Evolutionary conservation across 352 stramenopile species (phyloP).

Genomic region (Pythium insidiosum): DNA sequence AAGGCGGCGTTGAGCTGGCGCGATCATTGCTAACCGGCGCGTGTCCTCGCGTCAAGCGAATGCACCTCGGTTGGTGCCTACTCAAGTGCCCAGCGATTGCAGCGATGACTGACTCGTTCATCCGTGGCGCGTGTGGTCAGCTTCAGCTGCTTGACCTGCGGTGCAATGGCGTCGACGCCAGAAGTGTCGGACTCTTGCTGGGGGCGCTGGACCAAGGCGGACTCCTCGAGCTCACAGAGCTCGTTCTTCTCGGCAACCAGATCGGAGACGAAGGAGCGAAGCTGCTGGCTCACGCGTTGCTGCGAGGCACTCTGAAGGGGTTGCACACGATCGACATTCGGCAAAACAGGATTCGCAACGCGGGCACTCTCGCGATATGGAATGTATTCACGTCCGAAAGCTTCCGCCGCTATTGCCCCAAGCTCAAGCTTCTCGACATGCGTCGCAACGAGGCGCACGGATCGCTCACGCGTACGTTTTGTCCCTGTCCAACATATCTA

Average conservation of each 20-base stretch:
- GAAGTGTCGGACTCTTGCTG: conserved; percentile 26
- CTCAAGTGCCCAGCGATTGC: conserved; percentile 48
- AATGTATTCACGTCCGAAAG: conserved; percentile 56
- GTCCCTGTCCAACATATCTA: conserved; percentile 40
- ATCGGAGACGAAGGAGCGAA: conserved; percentile 53
- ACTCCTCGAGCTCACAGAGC: conserved; percentile 36
- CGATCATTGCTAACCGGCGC: conserved; percentile 54
- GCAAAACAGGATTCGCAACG: conserved; percentile 59
- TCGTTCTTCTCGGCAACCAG: conserved; percentile 49
- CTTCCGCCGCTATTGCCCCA: conserved; percentile 40
- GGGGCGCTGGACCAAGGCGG: conserved; percentile 35
- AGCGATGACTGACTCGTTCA: conserved; percentile 43
- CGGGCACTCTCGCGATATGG: conserved; percentile 49
- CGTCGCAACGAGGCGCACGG: conserved; percentile 47
- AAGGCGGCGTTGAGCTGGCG: conserved; percentile 43
- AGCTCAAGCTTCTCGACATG: conserved; percentile 56
- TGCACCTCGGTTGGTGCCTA: conserved; percentile 60
- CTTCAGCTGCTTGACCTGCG: conserved; percentile 53
- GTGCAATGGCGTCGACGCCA: conserved; percentile 51
- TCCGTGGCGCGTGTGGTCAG: conserved; percentile 38
- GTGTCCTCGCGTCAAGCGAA: conserved; percentile 44
- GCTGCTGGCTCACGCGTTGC: conserved; percentile 40
- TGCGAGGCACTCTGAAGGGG: conserved; percentile 32
- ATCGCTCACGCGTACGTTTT: conserved; percentile 40
- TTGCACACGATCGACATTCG: conserved; percentile 45